Conservation (phyloP, 169 alveolate genomes). For the Eimeria praecox region DNA sequence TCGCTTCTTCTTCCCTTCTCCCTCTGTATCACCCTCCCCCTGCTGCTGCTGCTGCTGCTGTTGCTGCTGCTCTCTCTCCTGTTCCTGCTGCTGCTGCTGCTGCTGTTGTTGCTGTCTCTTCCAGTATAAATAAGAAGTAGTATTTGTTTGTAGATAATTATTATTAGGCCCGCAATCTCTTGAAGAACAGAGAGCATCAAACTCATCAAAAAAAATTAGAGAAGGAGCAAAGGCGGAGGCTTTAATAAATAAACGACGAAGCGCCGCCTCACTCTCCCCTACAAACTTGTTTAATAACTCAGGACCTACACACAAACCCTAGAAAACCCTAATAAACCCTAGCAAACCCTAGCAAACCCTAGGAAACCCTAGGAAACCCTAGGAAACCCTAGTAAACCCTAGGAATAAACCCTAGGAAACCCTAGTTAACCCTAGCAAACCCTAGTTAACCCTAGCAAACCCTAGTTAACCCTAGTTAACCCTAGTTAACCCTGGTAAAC, state of each 20-base stretch:
- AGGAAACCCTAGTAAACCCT: slow-evolving; percentile 25
- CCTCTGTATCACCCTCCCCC: slow-evolving; percentile 5
- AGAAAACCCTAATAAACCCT: background rate
- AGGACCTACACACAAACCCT: slow-evolving; percentile 87
- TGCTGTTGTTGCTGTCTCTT: background rate
- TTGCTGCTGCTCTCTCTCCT: background rate
- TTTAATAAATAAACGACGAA: slow-evolving; percentile 97
- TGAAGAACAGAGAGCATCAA: slow-evolving; percentile 97
- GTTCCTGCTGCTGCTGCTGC: background rate
- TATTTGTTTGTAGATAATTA: too few species aligned
- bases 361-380: background rate
- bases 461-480: too few species aligned
- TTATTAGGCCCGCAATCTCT: slow-evolving; percentile 84
- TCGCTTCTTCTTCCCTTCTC: slow-evolving; percentile 15
- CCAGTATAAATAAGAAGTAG: background rate
- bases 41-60: slow-evolving; percentile 2
- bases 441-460: too few species aligned
- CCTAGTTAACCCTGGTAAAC: too few species aligned
- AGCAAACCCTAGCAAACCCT: background rate
- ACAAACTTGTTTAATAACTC: slow-evolving; percentile 98
- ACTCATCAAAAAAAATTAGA: slow-evolving; percentile 99
- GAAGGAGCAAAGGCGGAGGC: slow-evolving; percentile 98
- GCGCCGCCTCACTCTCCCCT: slow-evolving; percentile 99
- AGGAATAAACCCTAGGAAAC: too few species aligned
- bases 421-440: too few species aligned